phyloP scores from a whole-genome alignment of 345 rosid species.

The Arabidopsis suecica region DNA sequence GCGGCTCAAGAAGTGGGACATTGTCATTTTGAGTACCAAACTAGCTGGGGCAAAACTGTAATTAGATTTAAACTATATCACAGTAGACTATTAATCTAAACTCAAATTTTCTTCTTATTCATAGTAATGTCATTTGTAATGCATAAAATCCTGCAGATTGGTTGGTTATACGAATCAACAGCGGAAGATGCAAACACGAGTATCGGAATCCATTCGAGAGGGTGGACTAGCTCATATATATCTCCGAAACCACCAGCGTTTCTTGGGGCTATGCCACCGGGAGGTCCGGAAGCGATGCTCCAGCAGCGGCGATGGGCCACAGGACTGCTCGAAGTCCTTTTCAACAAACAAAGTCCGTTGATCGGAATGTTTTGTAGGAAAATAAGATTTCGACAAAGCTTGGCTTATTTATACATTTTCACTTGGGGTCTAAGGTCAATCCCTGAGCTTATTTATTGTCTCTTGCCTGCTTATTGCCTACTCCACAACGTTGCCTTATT shows the following conservation, averaged over 20 bases:
- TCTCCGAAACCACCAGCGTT: slow-evolving; percentile 59
- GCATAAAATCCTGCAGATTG: slow-evolving; percentile 43
- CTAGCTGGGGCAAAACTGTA: slow-evolving; percentile 66
- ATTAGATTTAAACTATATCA: neutral
- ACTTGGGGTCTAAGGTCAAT: slow-evolving; percentile 55
- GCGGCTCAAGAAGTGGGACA: slow-evolving; percentile 53
- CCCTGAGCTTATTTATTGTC: slow-evolving; percentile 63
- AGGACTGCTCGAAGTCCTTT: slow-evolving; percentile 59
- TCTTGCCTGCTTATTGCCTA: slow-evolving; percentile 67
- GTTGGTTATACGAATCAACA: slow-evolving; percentile 70
- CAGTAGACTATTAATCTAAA: no score
- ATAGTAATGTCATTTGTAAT: neutral
- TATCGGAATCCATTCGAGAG: slow-evolving; percentile 55
- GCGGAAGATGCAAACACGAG: slow-evolving; percentile 67
- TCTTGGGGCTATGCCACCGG: slow-evolving; percentile 57
- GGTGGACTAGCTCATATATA: slow-evolving; percentile 52
- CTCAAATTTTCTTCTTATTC: neutral
- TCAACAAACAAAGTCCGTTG: slow-evolving; percentile 52
- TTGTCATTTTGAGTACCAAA: slow-evolving; percentile 55
- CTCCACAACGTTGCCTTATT: slow-evolving; percentile 61
- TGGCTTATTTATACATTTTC: slow-evolving; percentile 46
- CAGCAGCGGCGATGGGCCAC: slow-evolving; percentile 74
- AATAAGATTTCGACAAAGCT: slow-evolving; percentile 57
- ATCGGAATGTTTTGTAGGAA: slow-evolving; percentile 30
- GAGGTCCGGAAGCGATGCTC: slow-evolving; percentile 50